phyloP scores from a whole-genome alignment of 2,329 filamentous ascomycete species.

The Kalaharituber pfeilii region DNA sequence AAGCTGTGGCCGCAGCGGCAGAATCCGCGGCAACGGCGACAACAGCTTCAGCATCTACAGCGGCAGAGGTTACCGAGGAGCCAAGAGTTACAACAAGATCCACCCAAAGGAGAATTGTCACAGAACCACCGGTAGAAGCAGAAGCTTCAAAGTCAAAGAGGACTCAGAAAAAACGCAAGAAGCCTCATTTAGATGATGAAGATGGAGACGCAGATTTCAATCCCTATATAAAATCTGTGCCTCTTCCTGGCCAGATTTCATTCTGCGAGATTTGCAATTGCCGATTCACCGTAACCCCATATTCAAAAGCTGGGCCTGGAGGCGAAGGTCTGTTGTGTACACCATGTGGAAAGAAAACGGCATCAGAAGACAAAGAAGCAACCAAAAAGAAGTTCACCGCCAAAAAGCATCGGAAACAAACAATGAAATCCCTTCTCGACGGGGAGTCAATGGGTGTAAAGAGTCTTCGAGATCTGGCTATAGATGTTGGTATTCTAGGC shows the following conservation, averaged over 20 bases:
- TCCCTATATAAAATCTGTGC: constrained; percentile 4
- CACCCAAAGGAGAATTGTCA: constrained; percentile 3
- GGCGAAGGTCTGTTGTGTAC: constrained; percentile 20
- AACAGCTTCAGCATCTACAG: constrained; percentile 6
- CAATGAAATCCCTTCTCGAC: constrained; percentile 17
- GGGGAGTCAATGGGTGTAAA: constrained; percentile 15
- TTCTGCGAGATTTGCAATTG: constrained; percentile 21
- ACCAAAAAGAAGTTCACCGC: constrained; percentile 16
- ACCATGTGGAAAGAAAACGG: constrained; percentile 18
- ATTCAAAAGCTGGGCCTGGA: constrained; percentile 13
- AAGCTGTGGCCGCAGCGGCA: constrained; percentile 6
- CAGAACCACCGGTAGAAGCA: background rate
- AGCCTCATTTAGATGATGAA: constrained; percentile 5
- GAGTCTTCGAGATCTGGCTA: constrained; percentile 20
- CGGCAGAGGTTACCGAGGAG: constrained; percentile 2
- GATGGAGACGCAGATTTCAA: constrained; percentile 8
- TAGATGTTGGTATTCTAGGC: constrained; percentile 11
- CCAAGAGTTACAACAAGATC: background rate
- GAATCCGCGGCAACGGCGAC: constrained; percentile 6
- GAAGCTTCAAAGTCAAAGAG: constrained; percentile 3
- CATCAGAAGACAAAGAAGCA: constrained; percentile 11
- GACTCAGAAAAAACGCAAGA: constrained; percentile 5
- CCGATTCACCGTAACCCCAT: constrained; percentile 21
- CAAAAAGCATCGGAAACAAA: constrained; percentile 15
- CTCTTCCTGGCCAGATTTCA: constrained; percentile 20